Base-by-base conservation (phyloP, 352 stramenopile genomes). In the Phytophthora fragariaefolia region DNA sequence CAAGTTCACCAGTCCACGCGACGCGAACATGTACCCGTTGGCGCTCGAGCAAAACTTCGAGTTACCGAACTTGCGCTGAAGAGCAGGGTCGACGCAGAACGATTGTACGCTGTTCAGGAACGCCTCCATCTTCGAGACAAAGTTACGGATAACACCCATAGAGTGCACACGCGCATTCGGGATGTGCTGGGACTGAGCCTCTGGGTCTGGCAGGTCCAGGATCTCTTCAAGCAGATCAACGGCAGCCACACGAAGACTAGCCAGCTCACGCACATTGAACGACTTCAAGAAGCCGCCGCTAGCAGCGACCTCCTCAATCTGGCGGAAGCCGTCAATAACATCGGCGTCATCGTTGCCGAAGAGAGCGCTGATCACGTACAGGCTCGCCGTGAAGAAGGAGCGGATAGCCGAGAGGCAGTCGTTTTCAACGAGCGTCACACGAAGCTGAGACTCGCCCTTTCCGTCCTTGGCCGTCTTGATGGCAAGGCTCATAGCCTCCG, bases 111-210 rank as follows among this genome's bases (percentile, higher is more conserved):
- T 69, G 36, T 79, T 89, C 20, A 96, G 52, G 53, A 96, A 88
- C 1, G 69, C 68, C 34, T 95, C 87, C 85, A 92, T 95, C 76
- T 95, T 94, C 40, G 61, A 78, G n/a, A 95, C 87, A 80, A 95
- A 95, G 79, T 94, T 95, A 53, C 87, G 87, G 26, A 92, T 91
- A 34, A 94, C 82, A 53, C 87, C 87, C 60, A 95, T 86, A 20
- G 86, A 87, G 63, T 95, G 87, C 13, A 94, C 82, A 36, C 72
- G 76, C 1, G 79, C 76, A 13, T 81, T 79, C 6, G 75, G 79
- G 30, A 93, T 80, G 52, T 93, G 83, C 64, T 88, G 83, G 4
- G 83, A 93, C 60, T 76, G 77, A 12, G 79, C 73, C 9, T 94
- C 85, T 2, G 88, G 88, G 56, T 96, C 88, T 12, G 88, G 86